Evolutionary conservation across 257 asterid species (phyloP).

Genomic region (Capsicum baccatum): DNA sequence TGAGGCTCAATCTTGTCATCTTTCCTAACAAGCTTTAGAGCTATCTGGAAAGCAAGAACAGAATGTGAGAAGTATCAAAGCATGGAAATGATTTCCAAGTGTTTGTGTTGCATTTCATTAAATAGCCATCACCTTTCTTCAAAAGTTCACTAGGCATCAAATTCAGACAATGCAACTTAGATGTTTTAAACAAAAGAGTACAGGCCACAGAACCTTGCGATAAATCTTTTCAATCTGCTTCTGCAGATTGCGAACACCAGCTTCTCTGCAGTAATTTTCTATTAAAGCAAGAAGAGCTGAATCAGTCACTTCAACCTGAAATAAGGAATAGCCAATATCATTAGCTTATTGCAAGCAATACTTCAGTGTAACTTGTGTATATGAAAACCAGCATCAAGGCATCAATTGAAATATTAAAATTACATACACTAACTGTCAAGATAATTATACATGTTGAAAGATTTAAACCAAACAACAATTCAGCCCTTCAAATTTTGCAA

Average conservation of each 20-base stretch:
- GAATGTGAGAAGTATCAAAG: constrained; percentile 5
- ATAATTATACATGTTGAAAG: neutral
- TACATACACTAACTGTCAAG: neutral
- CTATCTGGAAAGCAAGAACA: constrained; percentile 61
- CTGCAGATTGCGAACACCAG: constrained; percentile 98
- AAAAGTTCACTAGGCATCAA: neutral
- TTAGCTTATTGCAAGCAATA: neutral
- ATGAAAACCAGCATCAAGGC: neutral
- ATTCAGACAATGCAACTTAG: neutral
- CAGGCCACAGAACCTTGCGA: constrained; percentile 66
- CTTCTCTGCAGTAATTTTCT: constrained; percentile 98
- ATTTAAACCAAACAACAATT: constrained; percentile 6
- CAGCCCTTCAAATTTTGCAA: constrained; percentile 4
- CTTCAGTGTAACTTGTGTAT: constrained; percentile 3
- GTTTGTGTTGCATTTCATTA: constrained; percentile 5
- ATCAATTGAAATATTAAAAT: neutral
- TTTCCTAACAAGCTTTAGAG: constrained; percentile 79
- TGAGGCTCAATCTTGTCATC: constrained; percentile 49
- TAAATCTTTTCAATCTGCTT: constrained; percentile 99
- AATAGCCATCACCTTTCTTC: constrained; percentile 5
- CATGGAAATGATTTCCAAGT: neutral
- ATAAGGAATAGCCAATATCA: constrained; percentile 17
- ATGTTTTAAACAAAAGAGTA: neutral
- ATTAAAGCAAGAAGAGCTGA: constrained; percentile 87
- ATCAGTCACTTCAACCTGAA: constrained; percentile 93